These are phyloP conservation scores for Globisporangium solare DNA, from an alignment of 352 stramenopile species.

Conservation along the genomic window DNA sequence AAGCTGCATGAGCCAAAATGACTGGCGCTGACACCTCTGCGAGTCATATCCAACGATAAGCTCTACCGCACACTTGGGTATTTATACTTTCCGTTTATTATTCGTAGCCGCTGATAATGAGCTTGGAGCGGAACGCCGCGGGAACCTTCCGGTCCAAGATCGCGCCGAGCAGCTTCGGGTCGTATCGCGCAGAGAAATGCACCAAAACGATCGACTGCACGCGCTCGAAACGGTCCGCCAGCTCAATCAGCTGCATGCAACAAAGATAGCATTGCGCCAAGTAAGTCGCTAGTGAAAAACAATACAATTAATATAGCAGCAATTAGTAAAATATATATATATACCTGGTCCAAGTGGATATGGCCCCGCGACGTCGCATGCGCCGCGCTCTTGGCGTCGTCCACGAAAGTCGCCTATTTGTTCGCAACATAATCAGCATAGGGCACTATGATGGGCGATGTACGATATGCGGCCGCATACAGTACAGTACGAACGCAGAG, in stretches of 20 bases:
- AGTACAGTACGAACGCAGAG: too few species aligned
- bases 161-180: slow-evolving; percentile 22
- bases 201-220: slow-evolving; percentile 60
- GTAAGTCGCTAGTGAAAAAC: too few species aligned
- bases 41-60: too few species aligned
- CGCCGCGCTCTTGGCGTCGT: slow-evolving; percentile 33
- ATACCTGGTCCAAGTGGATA: slow-evolving; percentile 72
- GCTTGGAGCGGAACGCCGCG: slow-evolving; percentile 37
- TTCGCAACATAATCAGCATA: not conserved
- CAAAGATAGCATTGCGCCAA: too few species aligned
- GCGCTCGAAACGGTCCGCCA: slow-evolving; percentile 38
- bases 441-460: too few species aligned
- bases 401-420: slow-evolving; percentile 57
- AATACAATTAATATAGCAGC: too few species aligned
- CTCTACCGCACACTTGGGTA: too few species aligned
- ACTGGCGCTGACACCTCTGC: too few species aligned
- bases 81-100: too few species aligned
- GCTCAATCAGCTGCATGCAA: slow-evolving; percentile 31
- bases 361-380: slow-evolving; percentile 58
- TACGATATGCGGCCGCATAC: not conserved
- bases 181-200: slow-evolving; percentile 74
- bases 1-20: not conserved
- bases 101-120: not conserved
- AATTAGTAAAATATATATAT: not conserved
- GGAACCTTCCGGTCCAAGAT: slow-evolving; percentile 31